Conservation (phyloP, 805 yeast genomes). For the Ogataea glucozyma region DNA sequence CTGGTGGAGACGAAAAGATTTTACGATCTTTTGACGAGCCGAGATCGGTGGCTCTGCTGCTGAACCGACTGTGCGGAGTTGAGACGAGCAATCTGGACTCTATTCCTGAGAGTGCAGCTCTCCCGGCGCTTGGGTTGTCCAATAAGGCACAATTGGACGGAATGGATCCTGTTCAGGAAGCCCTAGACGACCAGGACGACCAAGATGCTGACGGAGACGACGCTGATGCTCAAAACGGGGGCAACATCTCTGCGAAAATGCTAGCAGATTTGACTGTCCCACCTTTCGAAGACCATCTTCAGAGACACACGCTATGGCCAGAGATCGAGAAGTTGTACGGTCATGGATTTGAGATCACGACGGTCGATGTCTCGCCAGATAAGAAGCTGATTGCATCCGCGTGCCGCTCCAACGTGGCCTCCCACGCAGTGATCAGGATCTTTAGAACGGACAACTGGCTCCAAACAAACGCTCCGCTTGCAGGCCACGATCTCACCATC, state of each 20-base stretch:
- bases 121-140: slow-evolving; percentile 92
- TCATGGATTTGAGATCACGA: slow-evolving; percentile 91
- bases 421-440: slow-evolving; percentile 83
- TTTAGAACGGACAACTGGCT: slow-evolving; percentile 60
- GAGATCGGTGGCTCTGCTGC: slow-evolving; percentile 63
- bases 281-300: slow-evolving; percentile 89
- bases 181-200: slow-evolving; percentile 39
- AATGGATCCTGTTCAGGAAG: slow-evolving; percentile 40
- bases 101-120: slow-evolving; percentile 83
- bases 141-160: slow-evolving; percentile 75
- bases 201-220: slow-evolving; percentile 45
- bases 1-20: slow-evolving; percentile 96
- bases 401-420: slow-evolving; percentile 81
- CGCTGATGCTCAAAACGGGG: slow-evolving; percentile 29
- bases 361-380: slow-evolving; percentile 70
- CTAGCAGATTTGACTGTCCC: slow-evolving; percentile 51
- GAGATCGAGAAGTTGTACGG: slow-evolving; percentile 94
- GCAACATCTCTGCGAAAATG: slow-evolving; percentile 48
- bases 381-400: slow-evolving; percentile 75
- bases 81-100: slow-evolving; percentile 12
- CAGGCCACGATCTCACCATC: slow-evolving; percentile 80
- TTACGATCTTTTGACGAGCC: slow-evolving; percentile 89
- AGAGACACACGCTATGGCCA: slow-evolving; percentile 91
- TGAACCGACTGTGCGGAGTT: slow-evolving; percentile 56
- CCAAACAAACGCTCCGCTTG: slow-evolving; percentile 61